Conservation (phyloP, 768 basidiomycete species). For the Sarcodon aspratus region DNA sequence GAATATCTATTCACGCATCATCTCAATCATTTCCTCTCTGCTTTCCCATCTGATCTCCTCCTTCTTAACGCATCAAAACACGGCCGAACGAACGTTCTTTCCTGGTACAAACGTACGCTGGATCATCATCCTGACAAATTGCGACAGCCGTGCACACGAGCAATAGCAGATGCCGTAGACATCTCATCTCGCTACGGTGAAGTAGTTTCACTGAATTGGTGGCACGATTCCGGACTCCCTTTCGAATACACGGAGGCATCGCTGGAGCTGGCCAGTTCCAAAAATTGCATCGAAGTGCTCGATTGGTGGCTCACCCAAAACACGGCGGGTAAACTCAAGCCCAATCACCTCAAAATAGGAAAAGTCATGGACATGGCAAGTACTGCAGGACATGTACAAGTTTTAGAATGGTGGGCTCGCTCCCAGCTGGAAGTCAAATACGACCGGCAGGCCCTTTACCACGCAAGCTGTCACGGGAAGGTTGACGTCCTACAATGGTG, state of each 20-base stretch:
- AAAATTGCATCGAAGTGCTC: conserved; percentile 63
- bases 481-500: conserved; percentile 80
- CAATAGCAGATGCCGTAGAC: conserved; percentile 64
- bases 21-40: conserved; percentile 48
- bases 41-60: conserved; percentile 58
- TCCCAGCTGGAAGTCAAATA: conserved; percentile 73
- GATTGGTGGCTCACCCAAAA: conserved; percentile 73
- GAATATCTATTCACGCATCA: conserved; percentile 61
- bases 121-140: conserved; percentile 52
- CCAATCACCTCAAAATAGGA: conserved; percentile 63
- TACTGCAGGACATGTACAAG: conserved; percentile 62
- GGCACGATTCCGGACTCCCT: conserved; percentile 51
- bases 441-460: conserved; percentile 64
- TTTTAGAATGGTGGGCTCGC: conserved; percentile 78
- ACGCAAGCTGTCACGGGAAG: conserved; percentile 72
- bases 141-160: conserved; percentile 37
- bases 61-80: conserved; percentile 71
- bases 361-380: conserved; percentile 82
- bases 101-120: conserved; percentile 70
- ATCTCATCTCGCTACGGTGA: conserved; percentile 71
- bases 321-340: conserved; percentile 16
- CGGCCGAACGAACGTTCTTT: conserved; percentile 59
- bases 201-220: conserved; percentile 71
- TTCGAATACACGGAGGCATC: conserved; percentile 74
- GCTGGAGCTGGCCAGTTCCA: conserved; percentile 69